These are phyloP conservation scores for Chamaecyparis obtusa DNA, from an alignment of 75 land plant genomes.

Conservation along the genomic window DNA sequence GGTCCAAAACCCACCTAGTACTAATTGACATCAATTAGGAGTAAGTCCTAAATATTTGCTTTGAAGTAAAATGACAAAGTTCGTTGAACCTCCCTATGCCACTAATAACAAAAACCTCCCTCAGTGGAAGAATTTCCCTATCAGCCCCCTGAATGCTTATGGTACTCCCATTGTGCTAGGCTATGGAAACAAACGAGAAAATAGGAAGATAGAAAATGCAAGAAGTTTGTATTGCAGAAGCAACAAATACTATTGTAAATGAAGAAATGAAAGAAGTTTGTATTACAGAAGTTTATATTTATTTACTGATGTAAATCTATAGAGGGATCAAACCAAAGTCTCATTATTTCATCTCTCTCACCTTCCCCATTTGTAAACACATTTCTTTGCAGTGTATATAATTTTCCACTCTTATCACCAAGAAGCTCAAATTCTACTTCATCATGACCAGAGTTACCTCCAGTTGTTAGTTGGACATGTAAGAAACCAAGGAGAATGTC, in stretches of 20 bases:
- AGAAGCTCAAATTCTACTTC: slow-evolving; percentile 37
- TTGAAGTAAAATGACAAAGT: too few relatives aligned
- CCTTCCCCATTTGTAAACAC: slow-evolving; percentile 25
- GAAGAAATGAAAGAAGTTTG: too few relatives aligned
- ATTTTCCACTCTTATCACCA: slow-evolving; percentile 22
- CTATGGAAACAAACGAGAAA: too few relatives aligned
- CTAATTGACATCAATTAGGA: too few relatives aligned
- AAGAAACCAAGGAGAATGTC: neutral
- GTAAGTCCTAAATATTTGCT: too few relatives aligned
- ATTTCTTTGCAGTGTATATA: slow-evolving; percentile 30
- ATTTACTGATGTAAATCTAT: slow-evolving; percentile 28
- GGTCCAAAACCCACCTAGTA: neutral
- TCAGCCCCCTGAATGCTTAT: slow-evolving; percentile 21
- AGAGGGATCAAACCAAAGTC: slow-evolving; percentile 37
- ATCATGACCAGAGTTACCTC: slow-evolving; percentile 8
- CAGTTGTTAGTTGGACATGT: neutral
- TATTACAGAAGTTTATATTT: too few relatives aligned
- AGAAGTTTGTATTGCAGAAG: too few relatives aligned
- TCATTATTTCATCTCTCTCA: slow-evolving; percentile 20
- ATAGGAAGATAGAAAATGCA: too few relatives aligned
- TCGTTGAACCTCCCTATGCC: slow-evolving; percentile 16
- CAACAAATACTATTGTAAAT: too few relatives aligned
- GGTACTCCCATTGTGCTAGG: slow-evolving; percentile 23
- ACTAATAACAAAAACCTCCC: slow-evolving; percentile 25
- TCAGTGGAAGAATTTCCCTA: neutral